Evolutionary conservation across 1,139 yeast species (phyloP), one percentile per base, ranked within the genome.

Genomic region (Debaryomyces fabryi): DNA sequence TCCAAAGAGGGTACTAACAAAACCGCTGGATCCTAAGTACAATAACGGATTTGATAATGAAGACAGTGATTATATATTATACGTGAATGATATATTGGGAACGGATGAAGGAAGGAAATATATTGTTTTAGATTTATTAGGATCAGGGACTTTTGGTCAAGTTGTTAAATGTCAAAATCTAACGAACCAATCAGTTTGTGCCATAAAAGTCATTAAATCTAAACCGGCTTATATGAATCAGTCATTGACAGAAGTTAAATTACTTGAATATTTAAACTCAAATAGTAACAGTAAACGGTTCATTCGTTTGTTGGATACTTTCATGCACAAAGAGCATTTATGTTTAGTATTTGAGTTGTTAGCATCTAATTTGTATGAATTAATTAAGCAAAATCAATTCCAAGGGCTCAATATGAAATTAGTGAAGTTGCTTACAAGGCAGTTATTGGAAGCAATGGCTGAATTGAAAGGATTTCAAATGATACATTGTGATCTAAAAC

Each of bases 91-190:
- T 63, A 86, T 93, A 16, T 71, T 95, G 42, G 99, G 99, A 2
- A 78, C 83, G 1, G 95, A 90, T 61, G 96, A 90, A 57, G 92
- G 91, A 48, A 76, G 93, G 49, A 86, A 89, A 62, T 92, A 92
- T 63, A 77, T 93, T 60, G 97, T 95, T 3, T 71, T 93, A 53
- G 98, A 93, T 67, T 79, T 93, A 21, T 70, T 95, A 41, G 99
- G 99, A 0, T 93, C 92, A 55, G 99, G 99, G 3, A 92, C 99
- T 0, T 93, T 95, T 76, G 99, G 99, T 4, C 99, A 93, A 68
- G 99, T 95, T 47, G 98, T 92, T 30, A 93, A 93, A 68, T 93
- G 98, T 69, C 99, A 93, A 67, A 91, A 93, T 65, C 75, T 93
- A 67, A 74, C 83, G 43, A 91, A 95, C 42, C 95, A 90, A 62